Evolutionary conservation across 2,329 filamentous ascomycete genomes (phyloP).

Genomic region (Balansia obtecta): DNA sequence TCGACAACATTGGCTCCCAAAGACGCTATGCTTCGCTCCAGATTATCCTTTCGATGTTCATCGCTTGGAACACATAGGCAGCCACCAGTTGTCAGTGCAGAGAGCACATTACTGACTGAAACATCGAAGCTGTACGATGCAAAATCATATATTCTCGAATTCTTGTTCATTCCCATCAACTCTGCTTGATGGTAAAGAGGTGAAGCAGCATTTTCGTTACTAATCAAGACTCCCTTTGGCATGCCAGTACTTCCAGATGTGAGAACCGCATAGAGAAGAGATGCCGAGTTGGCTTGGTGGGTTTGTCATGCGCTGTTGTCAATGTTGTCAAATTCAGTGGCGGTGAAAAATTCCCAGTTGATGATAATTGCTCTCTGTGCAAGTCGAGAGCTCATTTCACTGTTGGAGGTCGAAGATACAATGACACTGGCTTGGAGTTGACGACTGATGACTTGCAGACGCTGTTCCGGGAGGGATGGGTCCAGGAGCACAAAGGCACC

Average conservation of each 20-base stretch:
- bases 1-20: not conserved
- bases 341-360: not conserved
- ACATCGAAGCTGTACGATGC: constrained; percentile 5
- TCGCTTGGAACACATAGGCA: not conserved
- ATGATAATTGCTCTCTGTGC: not conserved
- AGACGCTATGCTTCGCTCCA: not conserved
- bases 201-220: not conserved
- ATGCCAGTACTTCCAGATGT: constrained; percentile 11
- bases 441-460: constrained; percentile 31
- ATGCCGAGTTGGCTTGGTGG: not conserved
- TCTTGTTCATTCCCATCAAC: not conserved
- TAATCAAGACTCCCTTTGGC: constrained; percentile 11
- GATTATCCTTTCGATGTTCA: not conserved
- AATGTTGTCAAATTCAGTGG: no score
- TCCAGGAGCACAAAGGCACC: constrained; percentile 34
- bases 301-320: no score
- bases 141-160: constrained; percentile 2
- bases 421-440: constrained; percentile 12
- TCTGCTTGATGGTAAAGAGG: not conserved
- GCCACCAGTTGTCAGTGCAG: not conserved
- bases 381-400: not conserved
- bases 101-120: not conserved
- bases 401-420: not conserved
- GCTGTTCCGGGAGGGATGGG: constrained; percentile 31
- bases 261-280: constrained; percentile 1